These are phyloP conservation scores for Lavandula angustifolia DNA, from an alignment of 257 asterid genomes.

Conservation along the genomic window DNA sequence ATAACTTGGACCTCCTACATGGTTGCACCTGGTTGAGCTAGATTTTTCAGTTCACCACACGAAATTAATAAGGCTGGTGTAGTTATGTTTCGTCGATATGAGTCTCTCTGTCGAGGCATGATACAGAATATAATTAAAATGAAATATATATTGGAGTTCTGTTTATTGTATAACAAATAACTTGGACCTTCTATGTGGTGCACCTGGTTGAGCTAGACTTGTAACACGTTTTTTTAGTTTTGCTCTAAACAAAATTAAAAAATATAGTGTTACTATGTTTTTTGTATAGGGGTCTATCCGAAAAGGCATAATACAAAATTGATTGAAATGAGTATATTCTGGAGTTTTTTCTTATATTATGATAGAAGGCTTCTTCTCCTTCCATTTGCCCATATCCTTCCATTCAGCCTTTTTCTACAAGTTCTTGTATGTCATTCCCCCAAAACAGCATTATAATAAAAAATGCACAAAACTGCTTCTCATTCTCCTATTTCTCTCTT, in stretches of 20 bases:
- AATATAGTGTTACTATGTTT: no score
- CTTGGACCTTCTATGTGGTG: no score
- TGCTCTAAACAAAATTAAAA: no score
- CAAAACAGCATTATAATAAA: not conserved
- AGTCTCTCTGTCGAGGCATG: not conserved
- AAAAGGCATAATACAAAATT: no score
- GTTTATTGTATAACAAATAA: no score
- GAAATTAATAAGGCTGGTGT: slow-evolving; percentile 1
- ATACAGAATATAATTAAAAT: not conserved
- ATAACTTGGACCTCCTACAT: not conserved
- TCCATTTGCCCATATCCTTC: slow-evolving; percentile 12
- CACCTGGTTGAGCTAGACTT: no score
- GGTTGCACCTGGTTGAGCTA: not conserved
- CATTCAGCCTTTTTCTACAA: not conserved
- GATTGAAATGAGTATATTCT: not conserved
- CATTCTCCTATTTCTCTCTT: not conserved
- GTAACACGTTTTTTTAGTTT: no score
- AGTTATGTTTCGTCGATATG: slow-evolving; percentile 1
- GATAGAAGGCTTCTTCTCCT: not conserved
- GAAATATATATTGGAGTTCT: slow-evolving; percentile 3
- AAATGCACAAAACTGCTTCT: not conserved
- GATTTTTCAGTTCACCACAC: not conserved
- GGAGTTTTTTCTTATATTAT: not conserved
- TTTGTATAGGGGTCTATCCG: no score
- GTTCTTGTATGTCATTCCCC: not conserved